These are phyloP conservation scores for Prunus fruticosa DNA, from an alignment of 306 rosid species.

Conservation along the genomic window DNA sequence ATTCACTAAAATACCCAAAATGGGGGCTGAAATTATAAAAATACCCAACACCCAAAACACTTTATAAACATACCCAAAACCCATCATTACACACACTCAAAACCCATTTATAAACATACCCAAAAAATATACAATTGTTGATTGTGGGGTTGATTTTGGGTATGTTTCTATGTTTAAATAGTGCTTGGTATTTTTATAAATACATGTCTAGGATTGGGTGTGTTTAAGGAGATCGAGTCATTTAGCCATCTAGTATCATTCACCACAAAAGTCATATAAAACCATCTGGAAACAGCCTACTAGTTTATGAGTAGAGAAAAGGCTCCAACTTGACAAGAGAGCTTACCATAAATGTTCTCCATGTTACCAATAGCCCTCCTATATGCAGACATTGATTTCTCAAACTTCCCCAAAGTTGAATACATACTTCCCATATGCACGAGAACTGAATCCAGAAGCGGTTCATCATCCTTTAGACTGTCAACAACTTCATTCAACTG, in stretches of 20 bases:
- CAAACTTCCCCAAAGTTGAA: slow-evolving; percentile 57
- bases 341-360: slow-evolving; percentile 62
- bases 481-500: slow-evolving; percentile 76
- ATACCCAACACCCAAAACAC: no score
- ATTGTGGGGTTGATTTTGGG: no score
- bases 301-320: neutral
- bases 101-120: no score
- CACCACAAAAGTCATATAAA: neutral
- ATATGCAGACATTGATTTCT: slow-evolving; percentile 54
- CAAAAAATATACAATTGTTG: no score
- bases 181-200: no score
- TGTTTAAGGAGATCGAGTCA: neutral
- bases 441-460: slow-evolving; percentile 66
- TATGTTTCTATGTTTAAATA: no score
- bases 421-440: slow-evolving; percentile 96
- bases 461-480: slow-evolving; percentile 59
- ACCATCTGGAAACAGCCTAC: neutral
- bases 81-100: no score
- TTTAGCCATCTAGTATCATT: neutral
- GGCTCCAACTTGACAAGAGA: neutral
- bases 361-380: slow-evolving; percentile 67
- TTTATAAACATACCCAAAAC: no score
- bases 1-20: no score
- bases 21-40: no score
- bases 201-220: no score